A percentile compares a stretch with the other conserved stretches of the same genome.
Conservation (phyloP, 208 protist species). For the Leishmania tarentolae region DNA sequence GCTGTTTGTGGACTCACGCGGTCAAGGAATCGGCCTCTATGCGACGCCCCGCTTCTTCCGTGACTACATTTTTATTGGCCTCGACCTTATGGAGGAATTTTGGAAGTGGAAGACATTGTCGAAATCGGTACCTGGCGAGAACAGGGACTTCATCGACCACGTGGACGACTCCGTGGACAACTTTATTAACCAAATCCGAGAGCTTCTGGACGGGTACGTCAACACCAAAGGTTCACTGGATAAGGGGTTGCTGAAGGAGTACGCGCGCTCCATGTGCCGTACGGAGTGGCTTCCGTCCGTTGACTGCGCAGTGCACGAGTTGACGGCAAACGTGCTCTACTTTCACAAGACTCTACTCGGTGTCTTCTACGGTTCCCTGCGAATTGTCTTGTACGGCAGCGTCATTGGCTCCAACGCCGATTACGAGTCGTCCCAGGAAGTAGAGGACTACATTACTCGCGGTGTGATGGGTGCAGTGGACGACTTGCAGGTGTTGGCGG, state of each 20-base stretch:
- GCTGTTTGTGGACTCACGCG: slow-evolving; percentile 71
- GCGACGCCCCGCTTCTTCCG: slow-evolving; percentile 56
- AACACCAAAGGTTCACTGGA: slow-evolving; percentile 61
- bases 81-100: slow-evolving; percentile 78
- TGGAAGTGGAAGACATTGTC: slow-evolving; percentile 79
- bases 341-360: slow-evolving; percentile 79
- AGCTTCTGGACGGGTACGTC: slow-evolving; percentile 68
- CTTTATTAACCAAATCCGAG: slow-evolving; percentile 61
- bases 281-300: slow-evolving; percentile 78
- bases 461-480: slow-evolving; percentile 64
- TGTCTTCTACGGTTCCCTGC: slow-evolving; percentile 77
- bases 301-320: slow-evolving; percentile 83
- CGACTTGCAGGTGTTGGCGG: slow-evolving; percentile 66
- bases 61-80: slow-evolving; percentile 78
- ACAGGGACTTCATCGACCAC: slow-evolving; percentile 67
- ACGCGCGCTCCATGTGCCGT: slow-evolving; percentile 38
- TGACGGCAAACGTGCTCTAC: slow-evolving; percentile 75
- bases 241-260: slow-evolving; percentile 44
- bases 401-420: slow-evolving; percentile 47
- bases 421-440: slow-evolving; percentile 48
- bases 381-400: slow-evolving; percentile 68
- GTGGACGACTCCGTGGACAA: slow-evolving; percentile 63
- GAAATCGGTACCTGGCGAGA: slow-evolving; percentile 57
- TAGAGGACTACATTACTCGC: slow-evolving; percentile 67
- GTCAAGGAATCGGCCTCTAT: slow-evolving; percentile 67